Conservation (phyloP, 129 eudicot species). For the Tagetes erecta region DNA sequence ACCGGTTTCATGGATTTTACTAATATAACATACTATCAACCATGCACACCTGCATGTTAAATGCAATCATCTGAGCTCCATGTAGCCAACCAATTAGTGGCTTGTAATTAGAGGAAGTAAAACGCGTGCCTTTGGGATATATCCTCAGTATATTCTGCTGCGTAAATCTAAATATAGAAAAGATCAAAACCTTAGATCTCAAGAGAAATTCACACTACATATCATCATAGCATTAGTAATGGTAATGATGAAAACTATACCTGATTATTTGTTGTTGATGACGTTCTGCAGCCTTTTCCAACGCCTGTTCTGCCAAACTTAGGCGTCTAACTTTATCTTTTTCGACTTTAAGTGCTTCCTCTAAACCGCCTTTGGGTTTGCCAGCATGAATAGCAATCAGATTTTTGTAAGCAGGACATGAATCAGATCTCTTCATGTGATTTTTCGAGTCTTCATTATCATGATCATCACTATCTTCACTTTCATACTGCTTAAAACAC, state of each 20-base stretch:
- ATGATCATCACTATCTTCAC: slow-evolving; percentile 38
- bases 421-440: slow-evolving; percentile 31
- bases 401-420: slow-evolving; percentile 60
- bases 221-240: neutral
- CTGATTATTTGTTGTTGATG: slow-evolving; percentile 71
- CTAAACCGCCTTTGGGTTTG: slow-evolving; percentile 72
- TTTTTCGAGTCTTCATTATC: slow-evolving; percentile 51
- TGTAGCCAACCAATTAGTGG: slow-evolving; percentile 87
- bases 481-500: slow-evolving; percentile 47
- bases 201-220: slow-evolving; percentile 1
- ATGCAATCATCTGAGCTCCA: slow-evolving; percentile 99
- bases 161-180: slow-evolving; percentile 59
- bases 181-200: neutral
- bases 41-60: slow-evolving; percentile 87
- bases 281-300: slow-evolving; percentile 67
- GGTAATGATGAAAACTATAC: slow-evolving; percentile 27
- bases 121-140: slow-evolving; percentile 79
- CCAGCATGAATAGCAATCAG: slow-evolving; percentile 85
- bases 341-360: slow-evolving; percentile 66
- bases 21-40: neutral
- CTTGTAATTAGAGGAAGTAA: slow-evolving; percentile 86
- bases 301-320: slow-evolving; percentile 78
- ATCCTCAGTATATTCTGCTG: slow-evolving; percentile 76
- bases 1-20: neutral
- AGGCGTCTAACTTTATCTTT: slow-evolving; percentile 66